These are phyloP conservation scores for Tolypocladium ophioglossoides DNA, from an alignment of 2,329 filamentous ascomycete species.

Conservation along the genomic window DNA sequence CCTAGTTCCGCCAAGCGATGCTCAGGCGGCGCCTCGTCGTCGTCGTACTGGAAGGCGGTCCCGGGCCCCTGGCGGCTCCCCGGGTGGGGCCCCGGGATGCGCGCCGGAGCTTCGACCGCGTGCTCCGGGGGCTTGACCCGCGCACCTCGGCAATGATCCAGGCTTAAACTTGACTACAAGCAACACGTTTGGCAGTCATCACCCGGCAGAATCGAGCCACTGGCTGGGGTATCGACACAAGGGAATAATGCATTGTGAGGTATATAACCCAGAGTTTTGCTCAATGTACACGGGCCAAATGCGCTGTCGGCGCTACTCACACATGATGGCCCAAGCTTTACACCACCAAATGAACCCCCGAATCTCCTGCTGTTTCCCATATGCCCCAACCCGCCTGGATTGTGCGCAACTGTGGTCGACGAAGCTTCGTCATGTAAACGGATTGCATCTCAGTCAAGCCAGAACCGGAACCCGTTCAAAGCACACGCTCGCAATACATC, in stretches of 20 bases:
- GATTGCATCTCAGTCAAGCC: not conserved
- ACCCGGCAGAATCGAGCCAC: not conserved
- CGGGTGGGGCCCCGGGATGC: too few relatives aligned
- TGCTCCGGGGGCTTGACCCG: too few relatives aligned
- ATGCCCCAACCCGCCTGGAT: not conserved
- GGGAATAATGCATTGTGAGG: slow-evolving; percentile 3
- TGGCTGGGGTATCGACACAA: not conserved
- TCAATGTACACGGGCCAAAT: slow-evolving; percentile 2
- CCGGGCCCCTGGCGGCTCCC: too few relatives aligned
- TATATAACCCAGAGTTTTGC: not conserved
- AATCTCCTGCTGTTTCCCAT: not conserved
- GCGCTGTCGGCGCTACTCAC: not conserved
- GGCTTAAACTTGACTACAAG: not conserved
- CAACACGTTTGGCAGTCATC: not conserved
- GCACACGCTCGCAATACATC: not conserved
- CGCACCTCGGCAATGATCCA: too few relatives aligned
- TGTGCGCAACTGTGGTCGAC: not conserved
- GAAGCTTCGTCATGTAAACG: not conserved
- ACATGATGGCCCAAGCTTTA: not conserved
- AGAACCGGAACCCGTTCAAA: not conserved
- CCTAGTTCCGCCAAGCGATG: too few relatives aligned
- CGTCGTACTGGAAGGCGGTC: too few relatives aligned
- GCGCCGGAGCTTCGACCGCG: too few relatives aligned
- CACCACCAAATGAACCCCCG: not conserved
- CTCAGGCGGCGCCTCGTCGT: too few relatives aligned